Base-by-base conservation (phyloP, 768 basidiomycete genomes). In the Calocybe gangraenosa region DNA sequence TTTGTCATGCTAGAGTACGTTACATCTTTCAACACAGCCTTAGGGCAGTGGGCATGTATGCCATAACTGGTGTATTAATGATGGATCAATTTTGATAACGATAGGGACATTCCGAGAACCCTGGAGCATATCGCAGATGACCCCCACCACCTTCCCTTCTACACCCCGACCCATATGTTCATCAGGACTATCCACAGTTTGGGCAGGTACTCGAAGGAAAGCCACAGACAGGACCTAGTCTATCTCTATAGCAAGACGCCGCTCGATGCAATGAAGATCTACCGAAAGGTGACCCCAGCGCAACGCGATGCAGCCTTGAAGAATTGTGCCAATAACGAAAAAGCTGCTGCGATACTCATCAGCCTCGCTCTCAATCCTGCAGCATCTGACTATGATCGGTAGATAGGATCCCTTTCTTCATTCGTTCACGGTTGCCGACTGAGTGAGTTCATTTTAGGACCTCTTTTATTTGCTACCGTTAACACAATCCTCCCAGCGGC, bases 1-100 rank as follows among this genome's bases (percentile, higher is more conserved):
- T 43, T 33, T 32, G 21, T 50, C 32, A 37, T 46, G 32, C 25
- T 50, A 18, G 42, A 50, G 49, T 50, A 30, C 36, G 49, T 50
- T 25, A 17, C 11, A 28, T 6, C 25, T 28, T 28, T 13, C 18
- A 14, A 9, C 35, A 39, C 19, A 18, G 25, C 42, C 33, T 44
- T 19, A 28, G 11, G 25, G 25, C 25, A 6, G 25, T 7, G 40
- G 9, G n/a, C 23, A 22, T 33, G n/a, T 15, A 31, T 32, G 15
- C 17, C 41, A 22, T 33, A 21, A 18, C 19, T 11, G 42, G 20
- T 20, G 22, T 34, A n/a, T 13, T 42, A 37, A 9, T 25, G 2
- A 37, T 36, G 2, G 31, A 34, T 28, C 11, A 5, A 28, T 42
- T 23, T 22, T 32, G 37, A 40, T 46, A 42, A 50, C 22, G 30